Base-by-base conservation (phyloP, 1,284 basidiomycete species). In the Ustilago hordei region DNA sequence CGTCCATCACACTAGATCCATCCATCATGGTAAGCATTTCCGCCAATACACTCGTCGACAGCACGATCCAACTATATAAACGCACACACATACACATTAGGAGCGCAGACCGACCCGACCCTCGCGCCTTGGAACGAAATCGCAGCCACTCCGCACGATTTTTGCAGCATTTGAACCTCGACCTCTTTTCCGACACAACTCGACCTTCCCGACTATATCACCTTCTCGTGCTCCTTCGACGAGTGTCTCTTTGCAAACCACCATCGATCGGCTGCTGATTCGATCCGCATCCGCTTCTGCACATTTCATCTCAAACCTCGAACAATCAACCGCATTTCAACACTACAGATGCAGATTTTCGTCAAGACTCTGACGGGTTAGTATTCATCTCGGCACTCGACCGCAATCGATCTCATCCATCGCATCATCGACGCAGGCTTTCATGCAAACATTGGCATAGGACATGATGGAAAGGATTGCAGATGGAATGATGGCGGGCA, bases 321-420 rank as follows among this genome's bases (percentile, higher is more conserved):
- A 58, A 15, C 48, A 57, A 60, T 32, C 64, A 31, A 50, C 48
- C 48, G 48, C 48, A n/a, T 66, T 41, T 28, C 67, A 41, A 23
- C 57, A 28, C 47, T 6, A 73, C 75, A 77, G 75, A 83, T 83
- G 81, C 81, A 83, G 75, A 81, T 83, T 73, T 83, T 83, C 79
- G 79, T 83, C 75, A 83, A 83, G 78, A 83, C 81, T 65, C 80
- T 83, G 66, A 83, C 81, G 73, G 81, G 81, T 81, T 79, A 80
- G 81, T 79, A 76, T 69, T 47, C 79, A 56, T 4, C n/a, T 23
- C 47, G 17, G 35, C 35, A 38, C 5, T 9, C 39, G 17, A 52
- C 58, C 35, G 15, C 32, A 34, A 35, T 43, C 36, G 38, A 54
- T 58, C 57, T 54, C 53, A 54, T 64, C 47, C 64, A 63, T 53